A percentile compares a stretch with the other conserved stretches of the same genome.
Evolutionary conservation across 495 filamentous ascomycete genomes (phyloP).

Genomic region (Tuber calosporum): DNA sequence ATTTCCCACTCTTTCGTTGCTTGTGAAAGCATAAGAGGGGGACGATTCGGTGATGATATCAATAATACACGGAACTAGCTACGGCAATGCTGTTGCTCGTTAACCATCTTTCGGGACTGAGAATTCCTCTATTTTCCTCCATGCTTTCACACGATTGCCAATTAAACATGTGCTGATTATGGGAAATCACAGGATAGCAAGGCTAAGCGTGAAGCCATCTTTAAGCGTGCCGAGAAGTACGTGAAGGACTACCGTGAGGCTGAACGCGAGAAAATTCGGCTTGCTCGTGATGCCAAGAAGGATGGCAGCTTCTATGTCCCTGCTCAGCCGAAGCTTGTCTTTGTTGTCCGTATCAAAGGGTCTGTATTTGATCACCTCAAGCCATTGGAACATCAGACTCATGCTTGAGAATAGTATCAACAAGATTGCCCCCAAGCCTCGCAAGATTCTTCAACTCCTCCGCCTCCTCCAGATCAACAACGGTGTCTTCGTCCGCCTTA

Average conservation of each 20-base stretch:
- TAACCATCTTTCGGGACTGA: slow-evolving; percentile 99
- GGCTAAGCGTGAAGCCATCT: slow-evolving; percentile 93
- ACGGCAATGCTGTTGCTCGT: slow-evolving; percentile 86
- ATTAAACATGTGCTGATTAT: slow-evolving; percentile 38
- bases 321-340: slow-evolving; percentile 92
- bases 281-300: slow-evolving; percentile 77
- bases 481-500: slow-evolving; percentile 93
- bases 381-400: slow-evolving; percentile 5
- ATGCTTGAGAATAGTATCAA: slow-evolving; percentile 68
- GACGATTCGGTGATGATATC: slow-evolving; percentile 62
- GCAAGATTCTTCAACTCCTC: slow-evolving; percentile 98
- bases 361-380: slow-evolving; percentile 42
- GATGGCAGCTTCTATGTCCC: slow-evolving; percentile 88
- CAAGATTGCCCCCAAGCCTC: slow-evolving; percentile 99
- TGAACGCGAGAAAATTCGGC: slow-evolving; percentile 97
- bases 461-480: slow-evolving; percentile 99
- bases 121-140: slow-evolving; percentile 33
- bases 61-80: slow-evolving; percentile 76
- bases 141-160: slow-evolving; percentile 31
- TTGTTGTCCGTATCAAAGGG: slow-evolving; percentile 99
- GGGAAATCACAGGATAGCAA: slow-evolving; percentile 66
- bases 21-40: slow-evolving; percentile 45
- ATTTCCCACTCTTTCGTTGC: slow-evolving; percentile 45
- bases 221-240: slow-evolving; percentile 99
- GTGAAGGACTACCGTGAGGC: slow-evolving; percentile 97